phyloP scores from a whole-genome alignment of 1,139 yeast species.

The Taphrina populina region DNA sequence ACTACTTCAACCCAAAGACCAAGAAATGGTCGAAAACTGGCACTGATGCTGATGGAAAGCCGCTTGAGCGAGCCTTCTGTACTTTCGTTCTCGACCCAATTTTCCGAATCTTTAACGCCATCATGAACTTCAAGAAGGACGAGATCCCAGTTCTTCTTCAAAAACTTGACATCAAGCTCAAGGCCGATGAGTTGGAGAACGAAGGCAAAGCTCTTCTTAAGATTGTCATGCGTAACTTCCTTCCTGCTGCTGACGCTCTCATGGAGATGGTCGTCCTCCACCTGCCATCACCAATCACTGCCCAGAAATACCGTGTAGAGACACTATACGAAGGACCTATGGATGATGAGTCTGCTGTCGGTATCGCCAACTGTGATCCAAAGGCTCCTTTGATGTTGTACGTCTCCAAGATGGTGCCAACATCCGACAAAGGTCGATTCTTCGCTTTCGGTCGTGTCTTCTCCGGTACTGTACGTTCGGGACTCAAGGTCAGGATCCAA shows the following conservation, averaged over 20 bases:
- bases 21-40: slow-evolving; percentile 99
- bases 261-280: slow-evolving; percentile 98
- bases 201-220: slow-evolving; percentile 98
- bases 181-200: slow-evolving; percentile 92
- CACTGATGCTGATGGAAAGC: slow-evolving; percentile 92
- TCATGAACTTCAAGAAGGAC: slow-evolving; percentile 96
- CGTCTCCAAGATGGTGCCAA: slow-evolving; percentile 99
- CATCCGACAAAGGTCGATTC: slow-evolving; percentile 99
- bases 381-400: slow-evolving; percentile 97
- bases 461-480: slow-evolving; percentile 98
- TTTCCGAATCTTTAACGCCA: slow-evolving; percentile 92
- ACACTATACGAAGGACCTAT: slow-evolving; percentile 98
- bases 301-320: slow-evolving; percentile 99
- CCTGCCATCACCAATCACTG: slow-evolving; percentile 99
- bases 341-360: slow-evolving; percentile 87
- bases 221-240: slow-evolving; percentile 99
- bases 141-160: slow-evolving; percentile 86
- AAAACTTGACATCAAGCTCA: slow-evolving; percentile 86
- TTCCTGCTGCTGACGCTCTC: slow-evolving; percentile 99
- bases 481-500: slow-evolving; percentile 99
- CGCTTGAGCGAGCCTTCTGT: slow-evolving; percentile 98
- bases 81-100: slow-evolving; percentile 99
- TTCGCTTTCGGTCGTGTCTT: slow-evolving; percentile 99
- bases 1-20: slow-evolving; percentile 99
- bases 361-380: slow-evolving; percentile 98